A percentile compares a stretch with the other conserved stretches of the same genome.
These are phyloP conservation scores for Hypoxylon trugodes DNA, from an alignment of 495 filamentous ascomycete species.

Conservation along the genomic window DNA sequence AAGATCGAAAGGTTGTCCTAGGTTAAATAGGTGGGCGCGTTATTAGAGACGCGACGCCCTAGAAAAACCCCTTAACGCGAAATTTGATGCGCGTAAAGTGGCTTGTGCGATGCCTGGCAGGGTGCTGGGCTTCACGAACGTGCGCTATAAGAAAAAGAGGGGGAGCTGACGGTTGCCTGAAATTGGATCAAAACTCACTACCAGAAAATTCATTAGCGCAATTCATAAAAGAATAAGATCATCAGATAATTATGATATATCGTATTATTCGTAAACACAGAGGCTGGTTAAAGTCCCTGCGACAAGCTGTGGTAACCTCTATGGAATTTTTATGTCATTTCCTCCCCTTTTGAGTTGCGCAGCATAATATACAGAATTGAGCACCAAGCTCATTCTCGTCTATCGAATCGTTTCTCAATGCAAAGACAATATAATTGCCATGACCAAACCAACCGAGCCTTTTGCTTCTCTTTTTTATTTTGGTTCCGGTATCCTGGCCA, in stretches of 20 bases:
- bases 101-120: conserved; percentile 29
- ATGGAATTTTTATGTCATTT: conserved; percentile 11
- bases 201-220: conserved; percentile 1
- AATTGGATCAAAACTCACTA: background rate
- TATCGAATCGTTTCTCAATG: conserved; percentile 26
- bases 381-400: conserved; percentile 15
- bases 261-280: conserved; percentile 20
- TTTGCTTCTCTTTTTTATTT: conserved; percentile 14
- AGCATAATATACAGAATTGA: conserved; percentile 24
- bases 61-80: conserved; percentile 19
- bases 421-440: conserved; percentile 5
- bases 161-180: background rate
- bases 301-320: conserved; percentile 13
- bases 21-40: conserved; percentile 28
- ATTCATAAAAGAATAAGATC: background rate
- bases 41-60: conserved; percentile 18
- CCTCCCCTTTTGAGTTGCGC: background rate
- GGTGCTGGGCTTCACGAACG: background rate
- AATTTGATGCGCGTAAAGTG: conserved; percentile 28
- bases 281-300: conserved; percentile 3
- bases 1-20: conserved; percentile 1
- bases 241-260: conserved; percentile 6
- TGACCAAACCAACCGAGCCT: conserved; percentile 6
- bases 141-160: conserved; percentile 3
- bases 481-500: conserved; percentile 19